Evolutionary conservation across 352 stramenopile genomes (phyloP).

Genomic region (Globisporangium abappressorium): DNA sequence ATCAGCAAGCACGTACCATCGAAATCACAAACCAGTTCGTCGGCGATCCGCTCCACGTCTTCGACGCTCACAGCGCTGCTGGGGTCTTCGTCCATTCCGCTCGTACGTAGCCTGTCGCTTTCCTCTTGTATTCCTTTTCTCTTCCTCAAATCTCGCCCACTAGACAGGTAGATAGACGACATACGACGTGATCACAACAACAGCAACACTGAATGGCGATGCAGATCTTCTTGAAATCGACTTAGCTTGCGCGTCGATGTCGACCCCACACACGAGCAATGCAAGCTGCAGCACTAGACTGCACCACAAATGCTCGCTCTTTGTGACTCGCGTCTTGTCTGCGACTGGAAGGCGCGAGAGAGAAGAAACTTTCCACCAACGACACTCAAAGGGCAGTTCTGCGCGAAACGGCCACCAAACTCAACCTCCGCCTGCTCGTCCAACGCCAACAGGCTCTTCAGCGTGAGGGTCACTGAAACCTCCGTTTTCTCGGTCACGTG

Average conservation of each 20-base stretch:
- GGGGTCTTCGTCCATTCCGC: slow-evolving; percentile 15
- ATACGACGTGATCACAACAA: too few relatives aligned
- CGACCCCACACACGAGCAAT: not conserved
- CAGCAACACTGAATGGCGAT: too few relatives aligned
- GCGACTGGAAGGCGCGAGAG: slow-evolving; percentile 2
- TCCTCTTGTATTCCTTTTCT: not conserved
- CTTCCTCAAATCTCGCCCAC: not conserved
- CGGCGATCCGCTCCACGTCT: slow-evolving; percentile 23
- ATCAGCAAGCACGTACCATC: slow-evolving; percentile 45
- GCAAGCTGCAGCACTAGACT: not conserved
- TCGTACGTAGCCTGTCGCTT: not conserved
- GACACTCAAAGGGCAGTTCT: slow-evolving; percentile 10
- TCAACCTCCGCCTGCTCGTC: slow-evolving; percentile 3
- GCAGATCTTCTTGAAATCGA: too few relatives aligned
- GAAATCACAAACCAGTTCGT: slow-evolving; percentile 49
- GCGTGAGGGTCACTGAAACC: slow-evolving; percentile 3
- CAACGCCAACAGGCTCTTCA: slow-evolving; percentile 1
- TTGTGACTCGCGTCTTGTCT: not conserved
- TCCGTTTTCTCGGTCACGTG: not conserved
- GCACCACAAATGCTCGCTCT: not conserved
- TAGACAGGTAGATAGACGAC: not conserved
- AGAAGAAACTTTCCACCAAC: slow-evolving; percentile 4
- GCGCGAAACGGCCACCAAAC: slow-evolving; percentile 10
- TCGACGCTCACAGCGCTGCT: slow-evolving; percentile 7
- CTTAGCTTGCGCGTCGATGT: not conserved